Base-by-base conservation (phyloP, 768 basidiomycete genomes). In the Galerina sulciceps region DNA sequence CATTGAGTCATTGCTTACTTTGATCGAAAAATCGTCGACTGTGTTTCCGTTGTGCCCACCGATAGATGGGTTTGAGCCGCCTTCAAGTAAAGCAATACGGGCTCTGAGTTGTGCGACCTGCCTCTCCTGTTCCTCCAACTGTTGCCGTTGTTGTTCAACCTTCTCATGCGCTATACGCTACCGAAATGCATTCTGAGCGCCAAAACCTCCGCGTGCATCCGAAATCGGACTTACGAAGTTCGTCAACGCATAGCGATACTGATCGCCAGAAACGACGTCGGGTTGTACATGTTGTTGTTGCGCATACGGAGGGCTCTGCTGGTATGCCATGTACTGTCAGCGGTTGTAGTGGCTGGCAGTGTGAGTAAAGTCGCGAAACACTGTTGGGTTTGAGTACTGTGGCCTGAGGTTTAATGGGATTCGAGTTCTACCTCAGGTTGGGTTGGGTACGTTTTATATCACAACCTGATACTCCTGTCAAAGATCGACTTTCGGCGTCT, bases 121-220 rank as follows among this genome's bases (percentile, higher is more conserved):
- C 61, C 85, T 79, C 62, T 94, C 93, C 69, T 93, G 92, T 69
- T 91, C 89, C 67, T 92, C 88, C 18, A 94, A 82, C 67, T 94
- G 91, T 11, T 67, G 68, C 10, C 92, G 79, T 69, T 94, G 92
- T 64, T 89, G 84, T 71, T 94, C 92, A 63, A 94, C 92, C 72
- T 90, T 93, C 72, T 93, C 88, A 77, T 94, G 92, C 26, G 92
- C 92, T 69, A 93, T 90, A 53, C 90, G 84, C 91, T 91, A 68
- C 35, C 48, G 11, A 18, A 18, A 40, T 14, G 40, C 26, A 43
- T 61, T 18, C 20, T 45, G 35, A 46, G 26, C 58, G 49, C 49
- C 37, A n/a, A 43, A 31, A 8, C 38, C 41, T 36, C 34, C 26
- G 35, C 20, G 17, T 18, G 35, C n/a, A 15, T 22, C 20, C 42